A percentile compares a stretch with the other conserved stretches of the same genome.
These are phyloP conservation scores for Triticum urartu DNA, from an alignment of 176 grass and related monocot species.

Conservation along the genomic window DNA sequence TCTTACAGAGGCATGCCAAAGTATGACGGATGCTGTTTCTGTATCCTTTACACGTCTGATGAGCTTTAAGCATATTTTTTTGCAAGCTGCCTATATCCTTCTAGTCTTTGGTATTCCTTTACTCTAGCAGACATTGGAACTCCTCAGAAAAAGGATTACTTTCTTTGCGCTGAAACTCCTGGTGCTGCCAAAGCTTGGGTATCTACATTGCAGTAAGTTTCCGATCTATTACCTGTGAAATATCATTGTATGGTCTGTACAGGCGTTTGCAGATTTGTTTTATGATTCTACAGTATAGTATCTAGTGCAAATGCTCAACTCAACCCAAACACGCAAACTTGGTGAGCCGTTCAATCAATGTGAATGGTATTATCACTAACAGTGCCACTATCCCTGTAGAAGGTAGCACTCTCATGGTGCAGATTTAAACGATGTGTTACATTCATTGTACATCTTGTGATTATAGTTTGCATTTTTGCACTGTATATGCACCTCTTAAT, in stretches of 20 bases:
- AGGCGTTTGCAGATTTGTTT: background rate
- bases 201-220: conserved; percentile 89
- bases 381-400: background rate
- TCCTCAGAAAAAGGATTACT: conserved; percentile 98
- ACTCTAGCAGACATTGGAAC: conserved; percentile 83
- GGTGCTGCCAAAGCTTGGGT: conserved; percentile 92
- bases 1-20: conserved; percentile 83
- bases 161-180: conserved; percentile 96
- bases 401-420: background rate
- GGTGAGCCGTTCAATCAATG: background rate
- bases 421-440: conserved; percentile 4
- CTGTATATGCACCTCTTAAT: background rate
- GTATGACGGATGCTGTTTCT: conserved; percentile 96
- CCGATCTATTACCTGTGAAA: conserved; percentile 20
- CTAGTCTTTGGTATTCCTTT: conserved; percentile 52
- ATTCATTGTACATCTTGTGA: background rate
- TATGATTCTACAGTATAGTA: conserved; percentile 7
- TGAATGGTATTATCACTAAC: background rate
- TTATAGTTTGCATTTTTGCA: background rate
- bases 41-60: conserved; percentile 57
- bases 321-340: background rate
- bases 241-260: background rate
- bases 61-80: background rate
- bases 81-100: background rate
- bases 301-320: conserved; percentile 1